Evolutionary conservation across 352 stramenopile genomes (phyloP).

Genomic region (Pythium oligandrum): DNA sequence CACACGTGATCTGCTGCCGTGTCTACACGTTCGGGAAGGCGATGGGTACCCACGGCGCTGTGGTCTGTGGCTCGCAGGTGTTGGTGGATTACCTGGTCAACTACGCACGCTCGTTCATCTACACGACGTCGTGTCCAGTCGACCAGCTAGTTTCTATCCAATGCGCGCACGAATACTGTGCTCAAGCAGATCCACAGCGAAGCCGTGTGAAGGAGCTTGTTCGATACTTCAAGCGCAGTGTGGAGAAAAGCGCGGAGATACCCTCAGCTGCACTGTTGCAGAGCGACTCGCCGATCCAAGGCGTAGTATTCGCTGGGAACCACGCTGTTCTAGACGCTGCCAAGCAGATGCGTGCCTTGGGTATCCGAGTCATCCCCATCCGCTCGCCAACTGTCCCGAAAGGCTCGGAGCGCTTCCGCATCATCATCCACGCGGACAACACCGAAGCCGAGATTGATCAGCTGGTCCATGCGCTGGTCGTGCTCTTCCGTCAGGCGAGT

Average conservation of each 20-base stretch:
- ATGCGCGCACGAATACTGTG: slow-evolving; percentile 88
- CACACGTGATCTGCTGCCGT: slow-evolving; percentile 71
- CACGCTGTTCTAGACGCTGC: slow-evolving; percentile 79
- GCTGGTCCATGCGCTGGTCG: slow-evolving; percentile 46
- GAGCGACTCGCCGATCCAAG: slow-evolving; percentile 92
- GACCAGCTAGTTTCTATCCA: slow-evolving; percentile 90
- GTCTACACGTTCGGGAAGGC: slow-evolving; percentile 98
- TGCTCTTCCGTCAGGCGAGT: slow-evolving; percentile 30
- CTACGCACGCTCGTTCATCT: slow-evolving; percentile 97
- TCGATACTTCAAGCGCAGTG: slow-evolving; percentile 69
- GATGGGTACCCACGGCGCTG: slow-evolving; percentile 93
- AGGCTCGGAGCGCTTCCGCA: slow-evolving; percentile 92
- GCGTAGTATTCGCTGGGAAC: slow-evolving; percentile 92
- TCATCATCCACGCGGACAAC: slow-evolving; percentile 96
- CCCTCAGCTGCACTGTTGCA: slow-evolving; percentile 40
- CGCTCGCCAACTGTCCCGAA: slow-evolving; percentile 93
- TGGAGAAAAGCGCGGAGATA: slow-evolving; percentile 34
- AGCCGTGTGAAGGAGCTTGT: slow-evolving; percentile 53
- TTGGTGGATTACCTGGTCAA: slow-evolving; percentile 95
- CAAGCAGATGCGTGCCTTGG: slow-evolving; percentile 39
- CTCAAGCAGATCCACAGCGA: slow-evolving; percentile 29
- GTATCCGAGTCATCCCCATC: slow-evolving; percentile 94
- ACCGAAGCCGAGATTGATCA: slow-evolving; percentile 76
- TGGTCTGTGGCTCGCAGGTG: slow-evolving; percentile 87
- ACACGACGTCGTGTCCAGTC: slow-evolving; percentile 93